Conservation (phyloP, 2,329 filamentous ascomycete genomes). For the Colletotrichum magnum region DNA sequence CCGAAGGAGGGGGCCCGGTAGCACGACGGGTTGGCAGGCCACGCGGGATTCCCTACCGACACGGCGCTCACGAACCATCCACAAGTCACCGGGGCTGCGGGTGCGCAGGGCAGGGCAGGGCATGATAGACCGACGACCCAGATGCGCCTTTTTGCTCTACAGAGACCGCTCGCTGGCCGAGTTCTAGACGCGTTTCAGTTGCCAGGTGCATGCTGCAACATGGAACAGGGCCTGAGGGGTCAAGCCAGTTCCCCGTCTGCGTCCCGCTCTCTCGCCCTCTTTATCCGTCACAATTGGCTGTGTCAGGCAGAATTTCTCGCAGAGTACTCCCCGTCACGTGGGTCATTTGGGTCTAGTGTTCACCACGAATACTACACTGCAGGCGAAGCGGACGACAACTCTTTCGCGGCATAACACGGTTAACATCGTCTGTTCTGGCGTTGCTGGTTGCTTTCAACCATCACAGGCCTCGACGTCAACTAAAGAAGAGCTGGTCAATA, state of each 20-base stretch:
- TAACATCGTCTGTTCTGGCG: background rate
- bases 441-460: background rate
- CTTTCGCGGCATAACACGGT: too few species aligned
- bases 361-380: background rate
- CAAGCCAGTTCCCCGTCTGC: background rate
- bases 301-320: background rate
- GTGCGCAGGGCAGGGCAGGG: background rate
- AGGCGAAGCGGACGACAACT: background rate
- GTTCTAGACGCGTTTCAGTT: constrained; percentile 40
- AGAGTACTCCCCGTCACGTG: constrained; percentile 8
- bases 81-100: background rate
- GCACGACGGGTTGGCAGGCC: constrained; percentile 21
- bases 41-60: constrained; percentile 1
- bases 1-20: background rate
- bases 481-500: background rate
- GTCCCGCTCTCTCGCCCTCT: constrained; percentile 16
- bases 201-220: constrained; percentile 31
- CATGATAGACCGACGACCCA: background rate
- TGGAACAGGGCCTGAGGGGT: constrained; percentile 33
- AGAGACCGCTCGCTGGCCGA: constrained; percentile 8
- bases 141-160: constrained; percentile 20
- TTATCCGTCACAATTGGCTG: constrained; percentile 26
- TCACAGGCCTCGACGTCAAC: background rate
- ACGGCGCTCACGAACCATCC: constrained; percentile 6
- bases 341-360: background rate